These are phyloP conservation scores for Debaryomyces singareniensis DNA, from an alignment of 1,139 yeast genomes.

Conservation along the genomic window DNA sequence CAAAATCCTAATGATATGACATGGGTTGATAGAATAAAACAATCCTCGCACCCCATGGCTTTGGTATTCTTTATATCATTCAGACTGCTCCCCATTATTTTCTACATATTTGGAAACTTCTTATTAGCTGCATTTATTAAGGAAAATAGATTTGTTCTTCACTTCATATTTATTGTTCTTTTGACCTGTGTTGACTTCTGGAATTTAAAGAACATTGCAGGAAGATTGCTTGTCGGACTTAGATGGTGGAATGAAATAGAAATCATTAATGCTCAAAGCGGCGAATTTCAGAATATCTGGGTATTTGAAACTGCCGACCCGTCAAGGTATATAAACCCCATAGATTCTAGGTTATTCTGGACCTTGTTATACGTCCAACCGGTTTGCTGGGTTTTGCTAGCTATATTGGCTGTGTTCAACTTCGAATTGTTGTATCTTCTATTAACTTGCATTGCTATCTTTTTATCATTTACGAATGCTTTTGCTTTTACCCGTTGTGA, in stretches of 20 bases:
- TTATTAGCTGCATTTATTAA: constrained; percentile 39
- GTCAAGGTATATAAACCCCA: constrained; percentile 75
- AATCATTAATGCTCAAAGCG: constrained; percentile 34
- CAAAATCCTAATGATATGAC: constrained; percentile 17
- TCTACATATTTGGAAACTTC: constrained; percentile 66
- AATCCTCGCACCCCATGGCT: constrained; percentile 83
- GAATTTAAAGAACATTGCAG: constrained; percentile 88
- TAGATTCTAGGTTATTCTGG: constrained; percentile 91
- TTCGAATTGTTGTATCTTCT: constrained; percentile 71
- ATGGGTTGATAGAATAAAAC: constrained; percentile 21
- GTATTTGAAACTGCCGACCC: constrained; percentile 88
- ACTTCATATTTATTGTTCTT: constrained; percentile 72
- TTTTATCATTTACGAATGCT: constrained; percentile 73
- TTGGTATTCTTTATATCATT: constrained; percentile 57
- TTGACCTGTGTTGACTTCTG: constrained; percentile 86
- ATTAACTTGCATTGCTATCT: constrained; percentile 58
- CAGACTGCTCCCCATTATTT: constrained; percentile 56
- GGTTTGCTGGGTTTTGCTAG: constrained; percentile 66
- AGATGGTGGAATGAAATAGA: constrained; percentile 90
- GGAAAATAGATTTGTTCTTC: constrained; percentile 57
- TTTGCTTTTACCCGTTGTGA: constrained; percentile 90
- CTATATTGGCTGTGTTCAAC: constrained; percentile 69
- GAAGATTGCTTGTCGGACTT: constrained; percentile 82
- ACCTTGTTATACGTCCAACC: constrained; percentile 69
- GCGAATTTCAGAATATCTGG: constrained; percentile 68